These are phyloP conservation scores for Phialophora macrospora DNA, from an alignment of 2,329 filamentous ascomycete species.

Conservation along the genomic window DNA sequence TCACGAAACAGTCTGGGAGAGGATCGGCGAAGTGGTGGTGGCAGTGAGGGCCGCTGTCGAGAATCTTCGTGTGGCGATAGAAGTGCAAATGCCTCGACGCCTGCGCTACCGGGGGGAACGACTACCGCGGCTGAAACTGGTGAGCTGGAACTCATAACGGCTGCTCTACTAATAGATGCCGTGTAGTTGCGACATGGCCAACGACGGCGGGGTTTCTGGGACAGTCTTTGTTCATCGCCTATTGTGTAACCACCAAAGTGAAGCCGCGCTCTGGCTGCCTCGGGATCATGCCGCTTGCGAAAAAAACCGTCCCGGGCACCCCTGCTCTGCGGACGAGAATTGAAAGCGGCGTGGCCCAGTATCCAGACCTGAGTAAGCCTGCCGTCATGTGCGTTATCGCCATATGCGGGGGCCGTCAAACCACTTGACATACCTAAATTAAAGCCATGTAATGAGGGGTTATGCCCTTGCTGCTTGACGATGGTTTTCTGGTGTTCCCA, in stretches of 20 bases:
- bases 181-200: not conserved
- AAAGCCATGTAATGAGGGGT: no score
- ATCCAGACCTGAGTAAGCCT: no score
- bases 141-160: conserved; percentile 5
- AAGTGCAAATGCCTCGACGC: conserved; percentile 3
- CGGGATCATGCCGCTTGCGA: not conserved
- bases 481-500: no score
- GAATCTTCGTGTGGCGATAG: conserved; percentile 13
- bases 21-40: conserved; percentile 21
- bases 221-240: not conserved
- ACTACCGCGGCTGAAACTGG: not conserved
- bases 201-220: not conserved
- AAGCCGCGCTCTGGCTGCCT: not conserved
- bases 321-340: no score
- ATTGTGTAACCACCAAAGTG: conserved; percentile 1
- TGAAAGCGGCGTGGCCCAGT: no score
- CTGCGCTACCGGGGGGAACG: not conserved
- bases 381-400: no score
- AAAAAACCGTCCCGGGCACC: no score
- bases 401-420: no score
- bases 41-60: conserved; percentile 20
- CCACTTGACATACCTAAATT: no score
- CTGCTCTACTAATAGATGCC: not conserved
- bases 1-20: conserved; percentile 36
- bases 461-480: no score